Conservation (phyloP, 2,329 filamentous ascomycete species). For the Hypocreales sp. region DNA sequence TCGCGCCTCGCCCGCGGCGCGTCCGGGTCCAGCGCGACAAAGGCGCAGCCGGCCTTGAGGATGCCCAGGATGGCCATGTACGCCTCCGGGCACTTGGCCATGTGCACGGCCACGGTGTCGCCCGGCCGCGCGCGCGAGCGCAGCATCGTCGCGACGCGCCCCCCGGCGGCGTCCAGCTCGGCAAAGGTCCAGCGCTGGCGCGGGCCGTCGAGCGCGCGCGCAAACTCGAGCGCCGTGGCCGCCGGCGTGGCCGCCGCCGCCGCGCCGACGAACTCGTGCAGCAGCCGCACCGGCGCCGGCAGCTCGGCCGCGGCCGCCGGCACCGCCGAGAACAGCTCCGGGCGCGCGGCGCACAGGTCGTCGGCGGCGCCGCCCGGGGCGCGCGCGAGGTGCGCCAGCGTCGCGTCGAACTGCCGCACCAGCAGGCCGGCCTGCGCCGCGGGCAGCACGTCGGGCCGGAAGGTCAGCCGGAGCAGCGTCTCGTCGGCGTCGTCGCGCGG, state of each 20-base stretch:
- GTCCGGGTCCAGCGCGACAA: constrained; percentile 63
- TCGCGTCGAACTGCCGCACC: constrained; percentile 54
- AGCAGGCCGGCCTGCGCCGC: constrained; percentile 49
- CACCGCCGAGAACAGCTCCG: constrained; percentile 45
- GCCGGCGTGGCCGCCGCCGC: constrained; percentile 40
- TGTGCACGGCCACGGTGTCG: constrained; percentile 58
- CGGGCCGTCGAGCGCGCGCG: constrained; percentile 34
- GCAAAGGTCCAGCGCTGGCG: constrained; percentile 55
- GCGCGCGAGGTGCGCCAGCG: constrained; percentile 43
- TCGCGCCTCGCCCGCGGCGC: constrained; percentile 58
- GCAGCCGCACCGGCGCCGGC: constrained; percentile 37
- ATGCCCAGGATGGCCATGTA: constrained; percentile 72
- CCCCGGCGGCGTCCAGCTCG: constrained; percentile 56
- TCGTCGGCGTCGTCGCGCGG: constrained; percentile 27
- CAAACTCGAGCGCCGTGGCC: constrained; percentile 61
- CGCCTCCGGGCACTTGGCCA: constrained; percentile 73
- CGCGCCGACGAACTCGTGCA: constrained; percentile 67
- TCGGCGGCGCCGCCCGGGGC: constrained; percentile 24
- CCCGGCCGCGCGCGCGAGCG: constrained; percentile 33
- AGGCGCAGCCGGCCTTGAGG: constrained; percentile 67
- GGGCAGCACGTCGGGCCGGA: constrained; percentile 49
- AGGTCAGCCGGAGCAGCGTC: constrained; percentile 51
- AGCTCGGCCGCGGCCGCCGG: constrained; percentile 45
- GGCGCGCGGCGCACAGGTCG: constrained; percentile 16
- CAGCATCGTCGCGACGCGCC: constrained; percentile 55